A percentile compares a stretch with the other conserved stretches of the same genome.
phyloP scores from a whole-genome alignment of 1,139 yeast species.

The Diutina rugosa region DNA sequence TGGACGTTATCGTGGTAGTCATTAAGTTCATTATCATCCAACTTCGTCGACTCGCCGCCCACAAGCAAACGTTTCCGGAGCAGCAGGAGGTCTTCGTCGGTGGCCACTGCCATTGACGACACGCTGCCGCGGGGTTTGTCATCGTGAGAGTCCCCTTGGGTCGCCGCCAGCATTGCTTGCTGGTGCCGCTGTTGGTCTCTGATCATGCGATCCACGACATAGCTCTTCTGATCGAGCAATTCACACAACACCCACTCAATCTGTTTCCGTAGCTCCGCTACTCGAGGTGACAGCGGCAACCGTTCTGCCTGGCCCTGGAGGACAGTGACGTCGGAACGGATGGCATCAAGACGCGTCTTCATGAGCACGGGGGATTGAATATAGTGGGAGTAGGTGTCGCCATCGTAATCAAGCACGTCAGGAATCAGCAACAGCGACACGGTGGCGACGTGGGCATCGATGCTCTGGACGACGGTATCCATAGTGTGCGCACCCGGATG shows the following conservation, averaged over 20 bases:
- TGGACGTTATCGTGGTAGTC: constrained; percentile 33
- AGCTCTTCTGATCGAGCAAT: background rate
- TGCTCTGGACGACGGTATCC: background rate
- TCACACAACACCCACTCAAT: background rate
- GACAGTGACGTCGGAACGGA: background rate
- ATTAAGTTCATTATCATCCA: constrained; percentile 9
- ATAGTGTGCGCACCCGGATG: background rate
- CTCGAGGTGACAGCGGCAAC: background rate
- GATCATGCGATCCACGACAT: background rate
- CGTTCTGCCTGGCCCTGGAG: background rate
- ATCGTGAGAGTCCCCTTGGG: background rate
- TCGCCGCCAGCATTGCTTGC: background rate
- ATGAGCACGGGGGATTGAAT: background rate
- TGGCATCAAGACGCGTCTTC: background rate
- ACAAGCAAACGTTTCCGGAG: background rate
- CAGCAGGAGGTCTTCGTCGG: background rate
- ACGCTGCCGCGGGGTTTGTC: background rate
- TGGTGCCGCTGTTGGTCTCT: background rate
- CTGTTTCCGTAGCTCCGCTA: background rate
- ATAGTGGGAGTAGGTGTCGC: background rate
- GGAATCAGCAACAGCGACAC: background rate
- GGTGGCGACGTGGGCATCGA: background rate
- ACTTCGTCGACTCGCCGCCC: background rate
- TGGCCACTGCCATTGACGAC: background rate
- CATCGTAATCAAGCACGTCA: background rate